A percentile compares a stretch with the other conserved stretches of the same genome.
phyloP scores from a whole-genome alignment of 148 eudicot species.

The Fagopyrum tataricum region DNA sequence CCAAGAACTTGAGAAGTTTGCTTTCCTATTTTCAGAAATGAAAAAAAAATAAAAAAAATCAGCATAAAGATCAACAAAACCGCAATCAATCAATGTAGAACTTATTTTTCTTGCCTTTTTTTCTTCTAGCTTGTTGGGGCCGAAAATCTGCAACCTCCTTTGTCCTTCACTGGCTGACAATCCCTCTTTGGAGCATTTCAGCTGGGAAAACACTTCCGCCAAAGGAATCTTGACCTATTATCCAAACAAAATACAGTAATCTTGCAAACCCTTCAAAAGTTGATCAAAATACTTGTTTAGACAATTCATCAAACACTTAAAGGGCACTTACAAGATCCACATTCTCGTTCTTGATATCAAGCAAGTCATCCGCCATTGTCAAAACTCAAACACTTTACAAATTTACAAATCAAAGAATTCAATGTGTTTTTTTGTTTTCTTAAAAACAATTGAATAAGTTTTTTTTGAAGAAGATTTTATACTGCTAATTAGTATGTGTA shows the following conservation, averaged over 20 bases:
- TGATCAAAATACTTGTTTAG: neutral
- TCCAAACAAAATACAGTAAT: neutral
- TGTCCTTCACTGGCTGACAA: constrained; percentile 42
- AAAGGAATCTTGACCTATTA: constrained; percentile 53
- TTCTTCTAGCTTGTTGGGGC: constrained; percentile 78
- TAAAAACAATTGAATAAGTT: neutral
- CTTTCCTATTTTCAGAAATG: constrained; percentile 39
- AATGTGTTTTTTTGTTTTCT: neutral
- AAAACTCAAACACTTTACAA: neutral
- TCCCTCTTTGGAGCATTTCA: constrained; percentile 50
- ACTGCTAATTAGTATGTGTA: neutral
- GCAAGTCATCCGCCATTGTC: constrained; percentile 9
- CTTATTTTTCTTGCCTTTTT: constrained; percentile 32
- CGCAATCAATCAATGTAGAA: too few species aligned
- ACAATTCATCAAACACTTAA: neutral
- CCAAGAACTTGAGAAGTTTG: constrained; percentile 58
- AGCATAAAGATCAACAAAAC: neutral
- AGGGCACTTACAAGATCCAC: constrained; percentile 53
- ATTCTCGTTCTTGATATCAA: constrained; percentile 48
- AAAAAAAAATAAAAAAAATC: neutral
- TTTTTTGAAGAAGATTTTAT: neutral
- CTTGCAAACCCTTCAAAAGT: neutral
- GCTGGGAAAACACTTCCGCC: constrained; percentile 50
- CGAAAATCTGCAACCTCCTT: constrained; percentile 45
- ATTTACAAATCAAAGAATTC: neutral